Evolutionary conservation across 2,329 filamentous ascomycete genomes (phyloP).

Genomic region (Fusarium lyarnte): DNA sequence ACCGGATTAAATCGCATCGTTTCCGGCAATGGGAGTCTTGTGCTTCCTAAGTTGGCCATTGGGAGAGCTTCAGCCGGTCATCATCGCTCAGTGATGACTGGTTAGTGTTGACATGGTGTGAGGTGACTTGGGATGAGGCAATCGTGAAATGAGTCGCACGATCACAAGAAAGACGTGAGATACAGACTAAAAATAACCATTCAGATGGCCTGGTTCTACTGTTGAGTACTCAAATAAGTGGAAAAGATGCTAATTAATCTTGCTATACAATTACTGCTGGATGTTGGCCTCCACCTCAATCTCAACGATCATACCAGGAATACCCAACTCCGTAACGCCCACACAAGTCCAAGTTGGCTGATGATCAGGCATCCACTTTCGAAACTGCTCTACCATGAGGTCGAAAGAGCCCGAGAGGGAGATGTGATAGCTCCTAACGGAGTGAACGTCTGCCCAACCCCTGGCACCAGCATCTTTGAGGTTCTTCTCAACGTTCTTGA

Average conservation of each 20-base stretch:
- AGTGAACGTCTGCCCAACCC: slow-evolving; percentile 65
- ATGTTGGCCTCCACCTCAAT: slow-evolving; percentile 63
- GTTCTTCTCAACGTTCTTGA: slow-evolving; percentile 63
- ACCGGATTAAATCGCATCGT: background rate
- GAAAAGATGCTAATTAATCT: background rate
- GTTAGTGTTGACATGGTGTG: background rate
- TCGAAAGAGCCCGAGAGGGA: slow-evolving; percentile 52
- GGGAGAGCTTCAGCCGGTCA: background rate
- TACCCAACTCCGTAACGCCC: slow-evolving; percentile 58
- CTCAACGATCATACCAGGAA: slow-evolving; percentile 65
- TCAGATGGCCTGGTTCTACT: background rate
- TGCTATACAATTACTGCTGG: background rate
- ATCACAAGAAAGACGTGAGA: background rate
- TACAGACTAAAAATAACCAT: background rate
- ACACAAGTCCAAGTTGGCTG: slow-evolving; percentile 64
- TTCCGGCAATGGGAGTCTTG: background rate
- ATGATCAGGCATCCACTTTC: slow-evolving; percentile 62
- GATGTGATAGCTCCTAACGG: slow-evolving; percentile 57
- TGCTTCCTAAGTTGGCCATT: no score
- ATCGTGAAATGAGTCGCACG: background rate
- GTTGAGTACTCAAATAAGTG: background rate
- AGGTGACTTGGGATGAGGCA: background rate
- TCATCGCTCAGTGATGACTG: background rate
- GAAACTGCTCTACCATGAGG: slow-evolving; percentile 58
- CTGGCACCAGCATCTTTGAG: slow-evolving; percentile 64